phyloP scores from a whole-genome alignment of 140 eudicot genomes.

The Anethum foeniculum region DNA sequence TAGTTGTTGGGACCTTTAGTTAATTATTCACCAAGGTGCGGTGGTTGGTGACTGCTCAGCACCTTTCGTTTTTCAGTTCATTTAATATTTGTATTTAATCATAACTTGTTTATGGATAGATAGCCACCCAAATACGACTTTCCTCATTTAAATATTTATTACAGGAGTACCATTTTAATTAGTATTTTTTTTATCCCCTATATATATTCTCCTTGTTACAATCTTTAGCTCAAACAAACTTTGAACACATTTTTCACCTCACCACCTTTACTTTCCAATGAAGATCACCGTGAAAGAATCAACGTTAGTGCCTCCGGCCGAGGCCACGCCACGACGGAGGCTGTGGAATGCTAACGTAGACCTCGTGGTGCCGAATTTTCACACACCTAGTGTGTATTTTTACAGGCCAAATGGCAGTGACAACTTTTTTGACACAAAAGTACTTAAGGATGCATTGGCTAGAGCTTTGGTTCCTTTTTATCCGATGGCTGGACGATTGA shows the following conservation, averaged over 20 bases:
- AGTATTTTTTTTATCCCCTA: background rate
- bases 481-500: slow-evolving; percentile 9
- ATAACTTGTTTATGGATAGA: background rate
- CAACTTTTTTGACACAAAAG: background rate
- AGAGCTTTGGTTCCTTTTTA: slow-evolving; percentile 10
- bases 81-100: background rate
- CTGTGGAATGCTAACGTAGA: slow-evolving; percentile 83
- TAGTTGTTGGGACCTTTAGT: background rate
- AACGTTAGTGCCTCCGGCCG: slow-evolving; percentile 68
- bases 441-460: background rate
- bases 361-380: slow-evolving; percentile 63
- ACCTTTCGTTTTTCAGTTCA: background rate
- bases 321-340: slow-evolving; percentile 43
- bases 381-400: slow-evolving; percentile 72
- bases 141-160: too few species aligned
- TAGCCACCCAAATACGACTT: background rate
- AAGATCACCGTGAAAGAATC: slow-evolving; percentile 54
- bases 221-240: background rate
- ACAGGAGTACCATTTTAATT: too few species aligned
- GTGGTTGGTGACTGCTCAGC: background rate
- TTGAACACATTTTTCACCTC: background rate
- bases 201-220: slow-evolving; percentile 34
- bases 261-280: slow-evolving; percentile 19
- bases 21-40: background rate
- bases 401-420: slow-evolving; percentile 41